A percentile compares a stretch with the other conserved stretches of the same genome.
Evolutionary conservation across 495 filamentous ascomycete genomes (phyloP).

Genomic region (Penicillium egyptiacum): DNA sequence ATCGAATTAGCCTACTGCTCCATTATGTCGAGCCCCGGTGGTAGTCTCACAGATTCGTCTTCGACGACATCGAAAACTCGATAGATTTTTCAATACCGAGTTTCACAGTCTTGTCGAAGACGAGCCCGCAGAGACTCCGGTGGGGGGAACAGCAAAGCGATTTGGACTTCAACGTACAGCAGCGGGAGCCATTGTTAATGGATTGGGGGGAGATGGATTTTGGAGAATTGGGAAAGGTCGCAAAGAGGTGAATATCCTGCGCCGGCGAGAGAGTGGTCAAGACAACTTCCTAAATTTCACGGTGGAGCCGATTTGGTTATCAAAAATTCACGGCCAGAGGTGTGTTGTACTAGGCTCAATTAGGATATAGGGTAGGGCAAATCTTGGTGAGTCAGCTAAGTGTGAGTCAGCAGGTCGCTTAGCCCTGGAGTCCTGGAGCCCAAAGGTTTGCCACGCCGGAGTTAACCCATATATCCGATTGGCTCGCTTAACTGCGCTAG

Average conservation of each 20-base stretch:
- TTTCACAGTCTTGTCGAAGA: constrained; percentile 6
- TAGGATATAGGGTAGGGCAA: constrained; percentile 33
- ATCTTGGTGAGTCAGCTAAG: background rate
- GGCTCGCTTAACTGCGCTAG: constrained; percentile 21
- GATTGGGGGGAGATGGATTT: constrained; percentile 26
- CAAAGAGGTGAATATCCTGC: constrained; percentile 64
- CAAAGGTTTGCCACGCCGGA: background rate
- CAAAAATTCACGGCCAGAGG: constrained; percentile 22
- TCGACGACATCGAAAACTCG: constrained; percentile 14
- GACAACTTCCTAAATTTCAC: constrained; percentile 25
- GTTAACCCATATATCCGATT: constrained; percentile 11
- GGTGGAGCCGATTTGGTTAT: constrained; percentile 32
- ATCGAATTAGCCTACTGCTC: constrained; percentile 90
- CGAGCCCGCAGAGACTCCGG: constrained; percentile 13
- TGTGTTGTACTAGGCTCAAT: constrained; percentile 33
- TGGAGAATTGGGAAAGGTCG: constrained; percentile 39
- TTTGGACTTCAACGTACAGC: constrained; percentile 73
- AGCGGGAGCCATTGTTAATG: constrained; percentile 54
- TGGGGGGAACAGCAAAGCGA: constrained; percentile 83
- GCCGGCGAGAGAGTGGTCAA: constrained; percentile 41
- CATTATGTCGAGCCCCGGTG: constrained; percentile 50
- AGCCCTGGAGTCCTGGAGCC: too few relatives aligned
- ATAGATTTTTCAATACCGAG: constrained; percentile 33
- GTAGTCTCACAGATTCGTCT: constrained; percentile 7
- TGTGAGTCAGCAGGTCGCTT: background rate